Percentiles rank a stretch among this genome's conserved stretches.
Evolutionary conservation across 257 asterid species (phyloP).

Genomic region (Lavandula angustifolia): DNA sequence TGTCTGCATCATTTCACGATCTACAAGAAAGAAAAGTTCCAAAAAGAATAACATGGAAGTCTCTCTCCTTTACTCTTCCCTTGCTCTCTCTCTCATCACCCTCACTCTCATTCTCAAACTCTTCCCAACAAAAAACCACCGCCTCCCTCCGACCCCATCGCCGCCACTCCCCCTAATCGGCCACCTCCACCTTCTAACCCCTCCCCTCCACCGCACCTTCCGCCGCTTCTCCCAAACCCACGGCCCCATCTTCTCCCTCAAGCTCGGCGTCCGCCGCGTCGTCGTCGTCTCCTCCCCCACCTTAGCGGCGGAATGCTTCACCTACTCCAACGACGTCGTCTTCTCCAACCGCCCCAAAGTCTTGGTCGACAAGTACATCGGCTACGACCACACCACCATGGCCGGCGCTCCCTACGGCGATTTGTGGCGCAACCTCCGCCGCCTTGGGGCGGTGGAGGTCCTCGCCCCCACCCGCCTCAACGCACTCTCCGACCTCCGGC

Average conservation of each 20-base stretch:
- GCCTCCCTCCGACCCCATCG: constrained; percentile 42
- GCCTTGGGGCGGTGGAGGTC: constrained; percentile 43
- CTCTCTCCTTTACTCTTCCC: neutral
- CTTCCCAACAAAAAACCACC: neutral
- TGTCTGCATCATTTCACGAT: no score
- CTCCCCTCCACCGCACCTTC: constrained; percentile 55
- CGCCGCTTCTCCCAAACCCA: constrained; percentile 32
- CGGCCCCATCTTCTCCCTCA: constrained; percentile 54
- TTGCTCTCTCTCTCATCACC: constrained; percentile 18
- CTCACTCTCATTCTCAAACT: constrained; percentile 20
- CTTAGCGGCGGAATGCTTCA: constrained; percentile 45
- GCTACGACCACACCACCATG: constrained; percentile 47
- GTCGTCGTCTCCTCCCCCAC: constrained; percentile 47
- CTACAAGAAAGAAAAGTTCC: no score
- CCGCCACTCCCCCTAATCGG: constrained; percentile 41
- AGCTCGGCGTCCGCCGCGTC: constrained; percentile 45
- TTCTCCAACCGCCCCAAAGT: constrained; percentile 45
- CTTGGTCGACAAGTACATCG: constrained; percentile 43
- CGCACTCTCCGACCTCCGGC: constrained; percentile 36
- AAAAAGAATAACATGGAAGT: no score
- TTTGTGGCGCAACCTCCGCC: constrained; percentile 50
- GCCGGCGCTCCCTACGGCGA: constrained; percentile 49
- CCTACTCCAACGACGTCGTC: constrained; percentile 42
- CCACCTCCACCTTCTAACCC: constrained; percentile 53
- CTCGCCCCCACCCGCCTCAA: constrained; percentile 43